These are phyloP conservation scores for Mortierella sp. DNA, from an alignment of 371 early-diverging fungal genomes.

Conservation along the genomic window DNA sequence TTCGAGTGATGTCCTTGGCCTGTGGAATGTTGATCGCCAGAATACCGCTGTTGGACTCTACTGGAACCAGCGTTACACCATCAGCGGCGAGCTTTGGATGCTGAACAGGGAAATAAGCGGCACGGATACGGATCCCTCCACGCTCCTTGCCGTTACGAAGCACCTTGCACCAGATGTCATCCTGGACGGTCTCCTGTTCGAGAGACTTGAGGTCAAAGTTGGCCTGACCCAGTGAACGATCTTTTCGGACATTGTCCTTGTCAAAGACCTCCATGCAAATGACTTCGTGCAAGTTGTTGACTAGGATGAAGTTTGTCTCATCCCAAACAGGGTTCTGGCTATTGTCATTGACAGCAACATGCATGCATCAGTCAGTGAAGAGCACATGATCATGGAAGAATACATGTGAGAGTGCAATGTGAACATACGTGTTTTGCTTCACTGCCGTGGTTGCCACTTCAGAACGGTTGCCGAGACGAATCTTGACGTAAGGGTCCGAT, in stretches of 20 bases:
- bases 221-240: slow-evolving; percentile 75
- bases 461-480: slow-evolving; percentile 77
- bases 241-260: slow-evolving; percentile 68
- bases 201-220: slow-evolving; percentile 63
- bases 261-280: slow-evolving; percentile 79
- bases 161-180: slow-evolving; percentile 55
- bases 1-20: slow-evolving; percentile 51
- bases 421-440: slow-evolving; percentile 57
- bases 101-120: slow-evolving; percentile 49
- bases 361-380: slow-evolving; percentile 31
- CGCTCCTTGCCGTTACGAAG: slow-evolving; percentile 54
- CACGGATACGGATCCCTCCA: slow-evolving; percentile 47
- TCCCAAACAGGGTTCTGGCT: slow-evolving; percentile 87
- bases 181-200: slow-evolving; percentile 60
- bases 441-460: slow-evolving; percentile 74
- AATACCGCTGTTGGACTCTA: slow-evolving; percentile 52
- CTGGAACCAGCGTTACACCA: slow-evolving; percentile 29
- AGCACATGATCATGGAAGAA: slow-evolving; percentile 72
- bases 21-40: slow-evolving; percentile 48
- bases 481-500: slow-evolving; percentile 84
- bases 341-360: neutral
- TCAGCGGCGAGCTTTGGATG: slow-evolving; percentile 30
- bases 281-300: slow-evolving; percentile 72
- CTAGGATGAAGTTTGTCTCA: slow-evolving; percentile 76
- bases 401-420: slow-evolving; percentile 72